These are phyloP conservation scores for Didymellaceae sp. DNA, from an alignment of 2,329 filamentous ascomycete genomes.

Conservation along the genomic window DNA sequence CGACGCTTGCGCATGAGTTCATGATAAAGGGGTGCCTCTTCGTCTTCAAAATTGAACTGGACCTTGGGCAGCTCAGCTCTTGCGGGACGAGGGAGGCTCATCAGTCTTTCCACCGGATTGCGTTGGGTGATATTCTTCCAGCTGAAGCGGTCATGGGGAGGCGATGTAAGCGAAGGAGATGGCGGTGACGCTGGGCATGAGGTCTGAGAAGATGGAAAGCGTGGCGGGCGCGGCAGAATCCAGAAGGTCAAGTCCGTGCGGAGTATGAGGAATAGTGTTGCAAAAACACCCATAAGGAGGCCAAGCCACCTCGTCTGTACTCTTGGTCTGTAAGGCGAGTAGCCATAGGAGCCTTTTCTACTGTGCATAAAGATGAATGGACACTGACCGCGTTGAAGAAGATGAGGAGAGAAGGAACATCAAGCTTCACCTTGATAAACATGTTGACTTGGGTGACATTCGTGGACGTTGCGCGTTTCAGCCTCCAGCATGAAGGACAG, in stretches of 20 bases:
- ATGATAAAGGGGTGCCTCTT: slow-evolving; percentile 51
- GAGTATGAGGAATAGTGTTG: slow-evolving; percentile 18
- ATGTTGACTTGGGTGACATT: not conserved
- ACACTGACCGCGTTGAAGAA: not conserved
- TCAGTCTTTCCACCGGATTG: slow-evolving; percentile 62
- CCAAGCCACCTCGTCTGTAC: slow-evolving; percentile 23
- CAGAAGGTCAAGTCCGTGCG: slow-evolving; percentile 5
- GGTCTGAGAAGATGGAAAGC: slow-evolving; percentile 16
- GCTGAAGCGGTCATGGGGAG: slow-evolving; percentile 14
- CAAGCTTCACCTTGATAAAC: slow-evolving; percentile 7
- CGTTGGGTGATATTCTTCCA: slow-evolving; percentile 24
- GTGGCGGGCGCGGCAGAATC: slow-evolving; percentile 18
- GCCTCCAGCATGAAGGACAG: not conserved
- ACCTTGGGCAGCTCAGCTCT: slow-evolving; percentile 72
- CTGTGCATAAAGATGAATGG: slow-evolving; percentile 12
- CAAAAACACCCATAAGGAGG: slow-evolving; percentile 18
- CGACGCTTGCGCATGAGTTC: slow-evolving; percentile 64
- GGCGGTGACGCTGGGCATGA: slow-evolving; percentile 26
- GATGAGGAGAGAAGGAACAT: not conserved
- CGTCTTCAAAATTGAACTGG: slow-evolving; percentile 69
- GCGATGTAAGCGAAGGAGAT: slow-evolving; percentile 14
- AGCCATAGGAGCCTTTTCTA: slow-evolving; percentile 19
- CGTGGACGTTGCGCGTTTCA: slow-evolving; percentile 15
- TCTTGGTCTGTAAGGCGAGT: slow-evolving; percentile 14
- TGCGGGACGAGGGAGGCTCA: slow-evolving; percentile 74